Base-by-base conservation (phyloP, 2,329 filamentous ascomycete species). In the Rutstroemia sp. region DNA sequence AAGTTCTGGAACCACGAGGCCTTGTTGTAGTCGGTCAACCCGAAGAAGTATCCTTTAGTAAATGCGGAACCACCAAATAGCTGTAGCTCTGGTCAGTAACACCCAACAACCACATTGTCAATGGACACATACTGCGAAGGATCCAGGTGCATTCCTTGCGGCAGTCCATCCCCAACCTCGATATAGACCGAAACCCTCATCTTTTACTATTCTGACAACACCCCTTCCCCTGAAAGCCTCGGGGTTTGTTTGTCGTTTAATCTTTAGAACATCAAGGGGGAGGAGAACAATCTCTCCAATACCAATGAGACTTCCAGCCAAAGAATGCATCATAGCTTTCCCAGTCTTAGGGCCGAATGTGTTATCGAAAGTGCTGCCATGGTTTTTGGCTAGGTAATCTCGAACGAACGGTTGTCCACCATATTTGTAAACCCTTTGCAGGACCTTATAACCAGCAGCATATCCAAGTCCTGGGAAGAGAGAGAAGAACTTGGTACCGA, bases 181-280 rank as follows among this genome's bases (percentile, higher is more conserved):
- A 78, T 99, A 99, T 52, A 99, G 77, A 50, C 91, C 91, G 69
- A 97, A 95, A 38, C 94, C 94, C 74, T 99, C 94, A 70, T 99
- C 94, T 58, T 83, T 81, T 60, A 99, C 81, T 63, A 99, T 97
- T 74, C 81, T 87, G 71, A 97, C 77, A 59, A 99, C 80, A 61
- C 94, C 94, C 68, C 94, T 88, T 66, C 92, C 92, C 65, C 91
- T 85, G 85, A 99, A 99, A 38, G 94, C 92, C 71, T 97, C 94
- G 42, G 94, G 94, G 79, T 99, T 99, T 65, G 94, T 99, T 78
- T 99, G 94, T 68, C 94, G 86, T 83, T 99, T 99, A 78, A 99
- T 99, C 83, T 99, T 99, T 62, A 99, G 82, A 41, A 99, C 92
- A 67, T 99, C 94, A 59, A 99, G 83, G 44, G 94, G 94, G 42